Percentiles rank a stretch among this genome's conserved stretches.
Evolutionary conservation across 2,329 filamentous ascomycete genomes (phyloP).

Genomic region (Apiospora pterosperma): DNA sequence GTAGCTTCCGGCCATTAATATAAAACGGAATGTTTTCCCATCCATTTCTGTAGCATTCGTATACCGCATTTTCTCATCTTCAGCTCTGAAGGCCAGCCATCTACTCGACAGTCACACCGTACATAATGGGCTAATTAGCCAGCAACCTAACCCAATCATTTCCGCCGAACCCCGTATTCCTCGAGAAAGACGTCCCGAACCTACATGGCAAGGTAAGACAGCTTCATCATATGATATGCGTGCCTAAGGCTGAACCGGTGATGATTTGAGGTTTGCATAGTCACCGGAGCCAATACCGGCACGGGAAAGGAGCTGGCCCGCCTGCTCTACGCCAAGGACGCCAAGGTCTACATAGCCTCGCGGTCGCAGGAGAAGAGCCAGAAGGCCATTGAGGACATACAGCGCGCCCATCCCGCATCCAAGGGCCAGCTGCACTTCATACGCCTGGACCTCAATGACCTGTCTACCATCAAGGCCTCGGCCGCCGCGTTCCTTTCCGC

Average conservation of each 20-base stretch:
- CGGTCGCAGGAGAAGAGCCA: conserved; percentile 36
- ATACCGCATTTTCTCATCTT: too few relatives aligned
- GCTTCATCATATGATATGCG: neutral
- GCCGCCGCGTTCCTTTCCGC: conserved; percentile 31
- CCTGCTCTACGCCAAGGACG: conserved; percentile 38
- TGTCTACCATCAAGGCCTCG: conserved; percentile 33
- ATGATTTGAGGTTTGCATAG: conserved; percentile 11
- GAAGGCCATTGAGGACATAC: conserved; percentile 36
- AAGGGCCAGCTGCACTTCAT: conserved; percentile 32
- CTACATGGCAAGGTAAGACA: conserved; percentile 12
- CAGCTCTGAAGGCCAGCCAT: too few relatives aligned
- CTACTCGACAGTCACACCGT: too few relatives aligned
- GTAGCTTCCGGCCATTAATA: too few relatives aligned
- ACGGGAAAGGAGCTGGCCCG: conserved; percentile 34
- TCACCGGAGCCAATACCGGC: conserved; percentile 26
- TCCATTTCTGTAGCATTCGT: too few relatives aligned
- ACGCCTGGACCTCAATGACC: conserved; percentile 33
- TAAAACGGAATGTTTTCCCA: too few relatives aligned
- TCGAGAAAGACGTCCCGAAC: conserved; percentile 16
- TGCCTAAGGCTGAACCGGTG: neutral
- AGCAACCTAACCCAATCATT: neutral
- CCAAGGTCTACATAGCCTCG: conserved; percentile 40
- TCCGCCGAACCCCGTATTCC: conserved; percentile 9
- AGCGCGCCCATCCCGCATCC: conserved; percentile 30
- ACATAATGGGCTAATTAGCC: too few relatives aligned